A percentile compares a stretch with the other conserved stretches of the same genome.
Evolutionary conservation across 1,139 yeast genomes (phyloP).

Genomic region (Scheffersomyces cryptocercus): DNA sequence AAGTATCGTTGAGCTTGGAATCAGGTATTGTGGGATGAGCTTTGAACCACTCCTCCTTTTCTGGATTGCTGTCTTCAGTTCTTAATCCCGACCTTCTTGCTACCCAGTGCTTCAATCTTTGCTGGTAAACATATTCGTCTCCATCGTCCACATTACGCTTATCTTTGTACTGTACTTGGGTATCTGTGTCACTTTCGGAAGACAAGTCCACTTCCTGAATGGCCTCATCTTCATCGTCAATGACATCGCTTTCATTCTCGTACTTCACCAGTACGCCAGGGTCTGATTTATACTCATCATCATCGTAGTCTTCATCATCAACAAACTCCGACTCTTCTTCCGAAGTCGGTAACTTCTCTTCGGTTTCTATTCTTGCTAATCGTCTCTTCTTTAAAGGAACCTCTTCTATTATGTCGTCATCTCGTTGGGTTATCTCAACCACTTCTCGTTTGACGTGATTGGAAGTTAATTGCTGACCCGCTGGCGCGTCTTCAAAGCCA

Average conservation of each 20-base stretch:
- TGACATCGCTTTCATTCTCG: neutral
- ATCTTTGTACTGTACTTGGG: constrained; percentile 1
- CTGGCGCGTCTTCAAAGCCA: constrained; percentile 26
- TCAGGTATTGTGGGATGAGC: constrained; percentile 82
- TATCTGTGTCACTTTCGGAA: constrained; percentile 1
- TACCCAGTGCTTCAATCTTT: constrained; percentile 62
- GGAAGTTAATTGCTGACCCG: neutral
- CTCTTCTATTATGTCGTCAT: constrained; percentile 12
- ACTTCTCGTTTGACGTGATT: constrained; percentile 1
- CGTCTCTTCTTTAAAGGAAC: constrained; percentile 1
- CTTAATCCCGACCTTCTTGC: constrained; percentile 42
- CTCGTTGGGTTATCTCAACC: constrained; percentile 6
- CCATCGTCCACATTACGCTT: constrained; percentile 72
- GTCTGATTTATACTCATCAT: constrained; percentile 4
- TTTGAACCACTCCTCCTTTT: constrained; percentile 59
- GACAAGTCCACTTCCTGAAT: constrained; percentile 2
- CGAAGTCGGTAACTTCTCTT: constrained; percentile 9
- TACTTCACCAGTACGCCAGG: neutral
- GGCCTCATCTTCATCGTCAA: neutral
- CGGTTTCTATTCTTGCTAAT: constrained; percentile 1
- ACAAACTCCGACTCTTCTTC: constrained; percentile 10
- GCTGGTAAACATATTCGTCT: constrained; percentile 61
- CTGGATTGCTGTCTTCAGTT: constrained; percentile 1
- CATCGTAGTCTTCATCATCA: constrained; percentile 11
- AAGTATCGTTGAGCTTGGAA: constrained; percentile 67